Base-by-base conservation (phyloP, 352 stramenopile genomes). In the Pythium myriotylum region DNA sequence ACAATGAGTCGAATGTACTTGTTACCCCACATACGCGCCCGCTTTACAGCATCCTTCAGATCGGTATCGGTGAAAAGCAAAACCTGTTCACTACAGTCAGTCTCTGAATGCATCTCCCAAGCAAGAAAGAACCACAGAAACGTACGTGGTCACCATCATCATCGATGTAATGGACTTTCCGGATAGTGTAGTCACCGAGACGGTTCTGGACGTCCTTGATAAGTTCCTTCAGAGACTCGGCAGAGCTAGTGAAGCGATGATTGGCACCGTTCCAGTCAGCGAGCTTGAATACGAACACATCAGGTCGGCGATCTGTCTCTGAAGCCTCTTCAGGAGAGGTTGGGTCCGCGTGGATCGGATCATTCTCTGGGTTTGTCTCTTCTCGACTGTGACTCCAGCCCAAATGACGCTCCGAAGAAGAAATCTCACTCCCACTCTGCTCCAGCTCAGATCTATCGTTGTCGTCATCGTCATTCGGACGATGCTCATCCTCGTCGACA, bases 211-310 rank as follows among this genome's bases (percentile, higher is more conserved):
- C 83, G 48, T 94, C 79, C 20, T 74, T 69, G 22, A 91, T 52
- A 14, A 95, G 65, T 33, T 91, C 77, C 19, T 83, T 83, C 13
- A 95, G 54, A 14, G 79, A 89, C 53, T 86, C 76, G 17, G 86
- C 84, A 5, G 86, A 94, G 45, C 84, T 92, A 16, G 84, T 94
- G 58, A 95, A 95, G 2, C 86, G 84, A 27, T 95, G 86, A 48
- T 88, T 95, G 55, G 85, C 89, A 12, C 81, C 83, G 33, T 89
- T 88, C 46, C 77, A 88, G 56, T 95, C 86, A 3, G 82, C 81
- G 46, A 95, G 68, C 60, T 94, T 95, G 68, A 81, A 95, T 8
- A 93, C 84, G 66, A 95, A 95, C 50, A 79, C 80, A 22, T 78
- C 68, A 3, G 77, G 74, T 10, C 47, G 63, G n/a, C 16, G 29